Evolutionary conservation across 163 green algal species (phyloP).

Genomic region (Chloromonas sp.): DNA sequence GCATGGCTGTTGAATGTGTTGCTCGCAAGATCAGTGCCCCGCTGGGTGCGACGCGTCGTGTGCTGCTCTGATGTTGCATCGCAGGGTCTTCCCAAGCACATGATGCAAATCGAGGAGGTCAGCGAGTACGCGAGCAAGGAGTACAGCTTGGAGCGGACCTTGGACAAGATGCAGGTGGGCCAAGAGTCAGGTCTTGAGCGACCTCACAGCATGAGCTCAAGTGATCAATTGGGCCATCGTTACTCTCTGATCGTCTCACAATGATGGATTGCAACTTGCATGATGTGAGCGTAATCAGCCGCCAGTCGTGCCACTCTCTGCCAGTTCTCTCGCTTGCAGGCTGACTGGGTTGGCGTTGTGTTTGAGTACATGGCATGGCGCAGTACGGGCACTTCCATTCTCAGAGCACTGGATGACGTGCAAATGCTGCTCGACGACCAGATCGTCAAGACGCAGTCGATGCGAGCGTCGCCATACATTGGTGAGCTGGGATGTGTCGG

Average conservation of each 20-base stretch:
- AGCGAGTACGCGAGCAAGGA: slow-evolving; percentile 67
- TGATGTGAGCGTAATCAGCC: no score
- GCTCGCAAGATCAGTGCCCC: no score
- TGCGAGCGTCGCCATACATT: slow-evolving; percentile 66
- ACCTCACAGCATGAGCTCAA: no score
- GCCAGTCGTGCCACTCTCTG: no score
- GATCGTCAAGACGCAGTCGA: slow-evolving; percentile 72
- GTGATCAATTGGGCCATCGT: no score
- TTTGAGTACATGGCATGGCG: slow-evolving; percentile 52
- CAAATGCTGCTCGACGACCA: slow-evolving; percentile 75
- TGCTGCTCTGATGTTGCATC: not conserved
- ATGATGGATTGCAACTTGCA: no score
- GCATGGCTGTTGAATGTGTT: no score
- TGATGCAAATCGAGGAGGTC: slow-evolving; percentile 63
- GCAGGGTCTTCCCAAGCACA: slow-evolving; percentile 44
- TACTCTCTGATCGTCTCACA: no score
- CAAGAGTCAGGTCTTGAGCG: no score
- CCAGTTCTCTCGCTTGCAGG: not conserved
- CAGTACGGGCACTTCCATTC: slow-evolving; percentile 52
- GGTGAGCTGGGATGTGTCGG: slow-evolving; percentile 6
- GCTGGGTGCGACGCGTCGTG: no score
- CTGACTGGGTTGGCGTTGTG: slow-evolving; percentile 31
- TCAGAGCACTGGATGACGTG: slow-evolving; percentile 61
- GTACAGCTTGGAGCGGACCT: slow-evolving; percentile 57
- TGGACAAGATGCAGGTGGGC: slow-evolving; percentile 66